These are phyloP conservation scores for Quercus aquifolioides DNA, from an alignment of 306 rosid species.

Conservation along the genomic window DNA sequence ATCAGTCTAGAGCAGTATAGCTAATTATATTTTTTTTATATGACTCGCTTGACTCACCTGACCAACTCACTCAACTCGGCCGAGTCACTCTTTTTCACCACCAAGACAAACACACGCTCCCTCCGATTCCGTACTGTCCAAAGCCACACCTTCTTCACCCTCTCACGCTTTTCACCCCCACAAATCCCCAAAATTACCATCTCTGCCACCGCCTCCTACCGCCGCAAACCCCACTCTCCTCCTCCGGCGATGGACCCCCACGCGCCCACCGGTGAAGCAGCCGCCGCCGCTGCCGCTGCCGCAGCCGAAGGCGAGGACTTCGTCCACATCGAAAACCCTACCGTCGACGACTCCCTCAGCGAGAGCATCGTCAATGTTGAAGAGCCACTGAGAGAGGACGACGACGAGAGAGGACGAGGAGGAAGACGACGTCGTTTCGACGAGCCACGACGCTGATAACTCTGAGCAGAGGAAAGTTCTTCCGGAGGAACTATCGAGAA, in stretches of 20 bases:
- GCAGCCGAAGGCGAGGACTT: slow-evolving; percentile 50
- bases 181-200: neutral
- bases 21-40: neutral
- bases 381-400: slow-evolving; percentile 29
- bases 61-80: slow-evolving; percentile 35
- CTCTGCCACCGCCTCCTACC: slow-evolving; percentile 2
- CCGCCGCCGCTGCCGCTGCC: too few species aligned
- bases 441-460: slow-evolving; percentile 18
- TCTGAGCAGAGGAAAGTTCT: slow-evolving; percentile 41
- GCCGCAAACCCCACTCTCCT: slow-evolving; percentile 9
- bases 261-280: slow-evolving; percentile 19
- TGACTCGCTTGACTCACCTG: slow-evolving; percentile 45
- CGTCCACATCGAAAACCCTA: slow-evolving; percentile 68
- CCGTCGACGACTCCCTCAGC: slow-evolving; percentile 52
- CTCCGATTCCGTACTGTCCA: neutral
- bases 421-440: neutral
- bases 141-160: neutral
- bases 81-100: slow-evolving; percentile 24
- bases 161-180: slow-evolving; percentile 29
- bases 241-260: slow-evolving; percentile 52
- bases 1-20: neutral
- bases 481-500: slow-evolving; percentile 69
- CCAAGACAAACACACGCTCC: neutral
- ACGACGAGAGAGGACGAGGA: neutral
- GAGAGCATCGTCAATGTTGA: slow-evolving; percentile 76